phyloP scores from a whole-genome alignment of 345 rosid genomes.

The Bretschneidera sinensis region DNA sequence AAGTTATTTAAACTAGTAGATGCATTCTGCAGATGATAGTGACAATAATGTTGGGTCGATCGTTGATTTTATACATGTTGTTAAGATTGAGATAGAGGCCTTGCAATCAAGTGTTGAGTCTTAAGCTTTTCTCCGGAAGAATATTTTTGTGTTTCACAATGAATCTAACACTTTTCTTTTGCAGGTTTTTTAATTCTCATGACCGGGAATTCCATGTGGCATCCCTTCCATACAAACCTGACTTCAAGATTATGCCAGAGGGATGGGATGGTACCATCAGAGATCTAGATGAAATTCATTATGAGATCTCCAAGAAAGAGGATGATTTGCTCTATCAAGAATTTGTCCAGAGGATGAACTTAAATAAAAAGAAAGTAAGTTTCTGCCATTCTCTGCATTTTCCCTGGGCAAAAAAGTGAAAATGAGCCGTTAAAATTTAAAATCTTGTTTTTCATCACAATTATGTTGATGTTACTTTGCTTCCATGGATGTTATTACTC shows the following conservation, averaged over 20 bases:
- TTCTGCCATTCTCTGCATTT: neutral
- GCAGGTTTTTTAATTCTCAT: conserved; percentile 77
- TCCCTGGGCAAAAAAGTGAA: neutral
- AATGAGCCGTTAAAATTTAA: neutral
- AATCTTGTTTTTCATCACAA: neutral
- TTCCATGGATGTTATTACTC: no score
- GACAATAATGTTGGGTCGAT: no score
- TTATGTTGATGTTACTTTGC: neutral
- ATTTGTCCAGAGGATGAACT: conserved; percentile 72
- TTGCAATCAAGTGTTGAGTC: no score
- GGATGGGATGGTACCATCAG: conserved; percentile 96
- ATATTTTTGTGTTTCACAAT: no score
- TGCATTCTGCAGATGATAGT: no score
- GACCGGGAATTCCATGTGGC: conserved; percentile 97
- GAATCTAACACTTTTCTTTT: conserved; percentile 1
- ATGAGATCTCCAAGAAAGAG: conserved; percentile 96
- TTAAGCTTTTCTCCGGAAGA: no score
- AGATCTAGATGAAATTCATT: conserved; percentile 90
- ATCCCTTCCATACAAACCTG: conserved; percentile 85
- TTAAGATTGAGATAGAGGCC: no score
- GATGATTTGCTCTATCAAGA: conserved; percentile 89
- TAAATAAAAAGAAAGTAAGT: conserved; percentile 89
- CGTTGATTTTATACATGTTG: no score
- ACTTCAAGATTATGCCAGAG: conserved; percentile 97
- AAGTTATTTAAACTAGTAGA: no score